Evolutionary conservation across 1,139 yeast species (phyloP).

Genomic region (Saccharomycopsis hybrid): DNA sequence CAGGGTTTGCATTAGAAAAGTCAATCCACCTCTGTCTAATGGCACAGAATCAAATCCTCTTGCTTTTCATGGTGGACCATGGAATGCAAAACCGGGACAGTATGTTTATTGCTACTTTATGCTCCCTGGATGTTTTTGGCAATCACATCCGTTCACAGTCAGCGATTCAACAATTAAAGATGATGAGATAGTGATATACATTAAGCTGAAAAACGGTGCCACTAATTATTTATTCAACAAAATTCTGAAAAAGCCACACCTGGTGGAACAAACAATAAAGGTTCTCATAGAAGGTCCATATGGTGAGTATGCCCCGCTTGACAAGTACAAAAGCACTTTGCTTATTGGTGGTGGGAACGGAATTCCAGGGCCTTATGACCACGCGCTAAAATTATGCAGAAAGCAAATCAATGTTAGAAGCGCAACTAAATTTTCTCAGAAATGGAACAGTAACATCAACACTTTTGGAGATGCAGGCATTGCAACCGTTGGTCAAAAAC

Average conservation of each 20-base stretch:
- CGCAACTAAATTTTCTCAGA: neutral
- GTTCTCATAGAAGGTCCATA: slow-evolving; percentile 34
- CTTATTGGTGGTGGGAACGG: slow-evolving; percentile 73
- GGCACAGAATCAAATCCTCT: neutral
- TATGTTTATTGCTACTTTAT: slow-evolving; percentile 35
- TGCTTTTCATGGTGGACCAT: slow-evolving; percentile 10
- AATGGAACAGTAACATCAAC: neutral
- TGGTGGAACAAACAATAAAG: slow-evolving; percentile 17
- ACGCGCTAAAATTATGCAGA: slow-evolving; percentile 27
- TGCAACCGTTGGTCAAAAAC: neutral
- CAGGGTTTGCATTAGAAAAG: slow-evolving; percentile 28
- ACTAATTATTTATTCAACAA: slow-evolving; percentile 26
- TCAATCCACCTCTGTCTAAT: slow-evolving; percentile 21
- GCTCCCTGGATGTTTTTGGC: slow-evolving; percentile 34
- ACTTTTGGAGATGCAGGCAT: neutral
- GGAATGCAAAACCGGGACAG: slow-evolving; percentile 35
- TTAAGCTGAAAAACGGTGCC: slow-evolving; percentile 37
- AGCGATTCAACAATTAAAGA: slow-evolving; percentile 30
- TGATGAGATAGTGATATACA: slow-evolving; percentile 31
- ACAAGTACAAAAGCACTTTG: slow-evolving; percentile 47
- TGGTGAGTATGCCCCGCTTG: slow-evolving; percentile 40
- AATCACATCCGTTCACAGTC: slow-evolving; percentile 52
- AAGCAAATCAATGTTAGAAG: neutral
- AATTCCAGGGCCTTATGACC: slow-evolving; percentile 50
- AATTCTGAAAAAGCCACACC: slow-evolving; percentile 10